Evolutionary conservation across 192 early-diverging fungal species (phyloP), one percentile per base, ranked within the genome.

Genomic region (Oehlia diaphana): DNA sequence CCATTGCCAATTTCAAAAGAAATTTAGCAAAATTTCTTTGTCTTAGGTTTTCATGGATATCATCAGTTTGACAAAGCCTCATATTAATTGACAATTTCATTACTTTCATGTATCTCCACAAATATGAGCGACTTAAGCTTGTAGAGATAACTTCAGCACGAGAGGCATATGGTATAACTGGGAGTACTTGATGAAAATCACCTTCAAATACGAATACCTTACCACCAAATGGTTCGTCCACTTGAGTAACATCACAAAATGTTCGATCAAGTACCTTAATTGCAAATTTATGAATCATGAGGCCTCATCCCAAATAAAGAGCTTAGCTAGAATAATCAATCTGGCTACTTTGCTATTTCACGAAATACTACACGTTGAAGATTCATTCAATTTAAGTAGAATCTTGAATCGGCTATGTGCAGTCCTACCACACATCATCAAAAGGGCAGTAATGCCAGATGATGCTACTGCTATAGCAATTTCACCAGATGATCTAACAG

Each of bases 231-330:
- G 76, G 76, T 33, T 50, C 33, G 13, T 74, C 26, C 7, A 23
- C 6, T 21, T 69, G 35, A 9, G 72, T 72, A 14, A 81, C 37
- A 63, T 81, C 80, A 44, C 50, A 10, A 1, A 81, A 26, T 13
- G 62, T 77, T 19, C 31, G 1, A 47, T 77, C 76, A 37, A 81
- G 63, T 12, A 37, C 58, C 50, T 81, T 62, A 72, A 72, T 23
- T 63, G 37, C 16, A 2, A 63, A 63, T 16, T 63, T 63, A 31
- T 78, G n/a, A 6, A 28, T 28, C 82, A 82, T 82, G 4, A 73
- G 58, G 80, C 78, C 23, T 63, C 16, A 63, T 84, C 85, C 85
- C 85, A 86, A 23, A 86, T 39, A 68, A 86, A 71, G 37, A 84
- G 35, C n/a, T 78, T 75, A 8, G 85, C 39, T 21, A 49, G 6